Conservation (phyloP, 2,329 filamentous ascomycete species). For the Phyllosticta citribraziliensis region DNA sequence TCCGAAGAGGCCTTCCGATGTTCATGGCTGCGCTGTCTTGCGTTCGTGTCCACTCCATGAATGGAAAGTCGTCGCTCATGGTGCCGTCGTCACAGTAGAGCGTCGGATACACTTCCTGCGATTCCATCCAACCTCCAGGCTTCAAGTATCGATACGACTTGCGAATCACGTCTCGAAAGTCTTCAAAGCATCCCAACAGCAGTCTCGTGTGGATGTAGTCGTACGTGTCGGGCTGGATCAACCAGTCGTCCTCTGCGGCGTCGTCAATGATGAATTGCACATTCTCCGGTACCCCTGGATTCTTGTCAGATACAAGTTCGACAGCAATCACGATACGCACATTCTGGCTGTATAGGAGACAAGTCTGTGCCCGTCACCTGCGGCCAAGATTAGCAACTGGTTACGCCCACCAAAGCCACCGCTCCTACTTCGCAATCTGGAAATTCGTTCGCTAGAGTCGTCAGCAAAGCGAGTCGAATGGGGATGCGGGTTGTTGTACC, state of each 20-base stretch:
- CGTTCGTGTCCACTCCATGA: constrained; percentile 38
- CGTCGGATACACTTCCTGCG: constrained; percentile 33
- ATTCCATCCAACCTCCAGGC: constrained; percentile 45
- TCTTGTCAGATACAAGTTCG: neutral
- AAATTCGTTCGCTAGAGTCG: constrained; percentile 22
- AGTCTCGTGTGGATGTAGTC: constrained; percentile 52
- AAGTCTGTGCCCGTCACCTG: constrained; percentile 34
- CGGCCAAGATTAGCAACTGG: constrained; percentile 13
- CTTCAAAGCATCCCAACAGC: constrained; percentile 47
- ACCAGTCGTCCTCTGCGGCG: constrained; percentile 48
- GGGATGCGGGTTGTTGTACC: constrained; percentile 18
- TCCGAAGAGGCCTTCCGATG: constrained; percentile 38
- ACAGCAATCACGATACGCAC: constrained; percentile 13
- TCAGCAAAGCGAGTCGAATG: constrained; percentile 13
- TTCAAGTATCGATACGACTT: constrained; percentile 44
- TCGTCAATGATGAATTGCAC: constrained; percentile 68
- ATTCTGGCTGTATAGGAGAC: constrained; percentile 31
- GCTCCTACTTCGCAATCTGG: constrained; percentile 22
- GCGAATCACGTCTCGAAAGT: constrained; percentile 46
- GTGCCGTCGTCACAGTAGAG: constrained; percentile 45
- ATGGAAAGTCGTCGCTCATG: constrained; percentile 38
- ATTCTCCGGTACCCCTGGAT: constrained; percentile 50
- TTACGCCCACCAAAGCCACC: neutral
- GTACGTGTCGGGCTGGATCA: constrained; percentile 40
- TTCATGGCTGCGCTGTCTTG: constrained; percentile 37